Conservation (phyloP, 2,329 filamentous ascomycete genomes). For the Zymoseptoria passerinii region DNA sequence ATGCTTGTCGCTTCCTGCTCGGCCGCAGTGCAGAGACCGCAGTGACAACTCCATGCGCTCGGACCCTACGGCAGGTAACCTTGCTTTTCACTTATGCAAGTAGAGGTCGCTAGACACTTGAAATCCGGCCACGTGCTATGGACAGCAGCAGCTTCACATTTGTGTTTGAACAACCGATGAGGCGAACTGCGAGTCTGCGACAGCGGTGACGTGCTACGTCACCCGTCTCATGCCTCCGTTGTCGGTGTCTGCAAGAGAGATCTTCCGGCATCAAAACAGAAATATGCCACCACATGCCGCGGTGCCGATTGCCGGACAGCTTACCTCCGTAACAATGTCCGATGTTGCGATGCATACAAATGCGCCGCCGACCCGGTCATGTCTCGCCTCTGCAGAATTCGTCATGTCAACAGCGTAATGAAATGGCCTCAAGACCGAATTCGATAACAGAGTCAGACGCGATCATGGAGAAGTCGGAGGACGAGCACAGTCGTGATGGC, state of each 20-base stretch:
- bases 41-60: neutral
- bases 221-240: neutral
- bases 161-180: neutral
- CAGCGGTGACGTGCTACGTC: neutral
- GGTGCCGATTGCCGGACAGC: neutral
- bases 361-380: neutral
- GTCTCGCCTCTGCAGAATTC: neutral
- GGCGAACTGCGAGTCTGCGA: neutral
- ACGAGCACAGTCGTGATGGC: neutral
- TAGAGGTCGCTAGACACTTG: neutral
- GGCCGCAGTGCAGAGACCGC: too few relatives aligned
- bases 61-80: neutral
- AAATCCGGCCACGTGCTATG: neutral
- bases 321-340: neutral
- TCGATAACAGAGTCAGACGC: neutral
- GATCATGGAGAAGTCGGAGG: slow-evolving; percentile 5
- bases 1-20: neutral
- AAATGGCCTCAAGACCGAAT: neutral
- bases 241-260: neutral
- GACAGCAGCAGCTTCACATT: neutral
- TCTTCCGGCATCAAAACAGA: neutral
- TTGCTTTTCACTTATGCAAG: neutral
- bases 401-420: neutral
- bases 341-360: neutral
- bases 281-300: neutral